Percentiles rank a stretch among this genome's conserved stretches.
Conservation (phyloP, 169 alveolate species). For the Eimeria necatrix region DNA sequence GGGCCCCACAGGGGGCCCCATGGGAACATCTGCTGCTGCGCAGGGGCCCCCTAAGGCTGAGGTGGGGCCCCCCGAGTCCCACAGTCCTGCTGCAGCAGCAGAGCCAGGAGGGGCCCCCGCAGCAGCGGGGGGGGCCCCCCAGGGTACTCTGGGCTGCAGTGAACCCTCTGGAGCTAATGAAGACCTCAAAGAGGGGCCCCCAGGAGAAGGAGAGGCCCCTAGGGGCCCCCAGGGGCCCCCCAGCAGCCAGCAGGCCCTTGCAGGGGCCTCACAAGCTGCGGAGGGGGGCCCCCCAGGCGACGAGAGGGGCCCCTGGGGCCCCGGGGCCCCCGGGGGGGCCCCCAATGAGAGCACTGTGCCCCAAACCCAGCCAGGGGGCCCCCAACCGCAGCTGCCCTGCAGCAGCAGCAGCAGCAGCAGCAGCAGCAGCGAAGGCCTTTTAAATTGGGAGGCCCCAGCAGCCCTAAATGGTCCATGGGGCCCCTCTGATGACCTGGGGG, state of each 20-base stretch:
- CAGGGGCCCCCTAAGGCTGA: too few relatives aligned
- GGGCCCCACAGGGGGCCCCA: background rate
- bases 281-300: background rate
- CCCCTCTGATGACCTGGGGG: too few relatives aligned
- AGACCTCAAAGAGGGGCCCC: background rate
- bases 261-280: background rate
- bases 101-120: background rate
- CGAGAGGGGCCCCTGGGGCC: background rate
- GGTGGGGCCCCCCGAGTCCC: background rate
- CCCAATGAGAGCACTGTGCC: too few relatives aligned
- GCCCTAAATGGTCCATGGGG: too few relatives aligned
- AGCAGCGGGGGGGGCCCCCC: background rate
- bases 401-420: too few relatives aligned
- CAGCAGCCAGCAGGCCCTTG: background rate
- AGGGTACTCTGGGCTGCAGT: background rate
- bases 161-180: background rate
- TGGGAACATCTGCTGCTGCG: too few relatives aligned
- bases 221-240: slow-evolving; percentile 4
- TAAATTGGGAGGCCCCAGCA: too few relatives aligned
- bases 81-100: too few relatives aligned
- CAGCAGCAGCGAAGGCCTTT: too few relatives aligned
- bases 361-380: too few relatives aligned
- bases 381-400: too few relatives aligned
- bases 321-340: slow-evolving; percentile 1
- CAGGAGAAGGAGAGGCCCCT: background rate